phyloP scores from a whole-genome alignment of 108 stramenopile species.

The Nitzschia sp. region DNA sequence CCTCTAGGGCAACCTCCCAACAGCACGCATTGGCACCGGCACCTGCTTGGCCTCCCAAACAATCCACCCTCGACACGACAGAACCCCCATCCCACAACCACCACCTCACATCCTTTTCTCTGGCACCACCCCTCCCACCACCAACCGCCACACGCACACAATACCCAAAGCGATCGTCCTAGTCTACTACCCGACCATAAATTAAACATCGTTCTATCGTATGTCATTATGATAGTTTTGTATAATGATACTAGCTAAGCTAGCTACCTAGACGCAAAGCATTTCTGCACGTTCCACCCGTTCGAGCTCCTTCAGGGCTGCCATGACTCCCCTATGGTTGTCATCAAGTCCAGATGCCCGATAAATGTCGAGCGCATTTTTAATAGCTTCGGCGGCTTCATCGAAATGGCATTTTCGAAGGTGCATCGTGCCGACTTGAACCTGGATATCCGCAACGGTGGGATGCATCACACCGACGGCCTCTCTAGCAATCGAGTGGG shows the following conservation, averaged over 20 bases:
- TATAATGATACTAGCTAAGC: no score
- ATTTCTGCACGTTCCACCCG: slow-evolving; percentile 55
- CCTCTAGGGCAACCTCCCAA: no score
- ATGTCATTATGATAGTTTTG: neutral
- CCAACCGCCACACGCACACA: no score
- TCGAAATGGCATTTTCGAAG: slow-evolving; percentile 71
- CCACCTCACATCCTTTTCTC: no score
- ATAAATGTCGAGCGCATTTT: slow-evolving; percentile 63
- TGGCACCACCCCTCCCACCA: no score
- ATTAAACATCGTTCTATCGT: neutral
- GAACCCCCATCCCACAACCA: no score
- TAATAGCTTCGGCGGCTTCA: slow-evolving; percentile 45
- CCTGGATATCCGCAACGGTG: slow-evolving; percentile 38
- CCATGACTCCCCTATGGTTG: slow-evolving; percentile 47
- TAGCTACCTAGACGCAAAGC: slow-evolving; percentile 58
- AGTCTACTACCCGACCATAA: no score
- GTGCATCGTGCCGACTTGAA: slow-evolving; percentile 57
- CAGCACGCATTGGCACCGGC: no score
- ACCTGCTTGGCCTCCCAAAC: no score
- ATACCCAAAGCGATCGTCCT: no score
- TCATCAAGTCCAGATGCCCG: slow-evolving; percentile 45
- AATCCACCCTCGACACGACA: no score
- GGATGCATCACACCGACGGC: slow-evolving; percentile 42
- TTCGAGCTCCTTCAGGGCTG: slow-evolving; percentile 41
- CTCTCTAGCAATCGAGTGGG: slow-evolving; percentile 27